Percentiles rank a stretch among this genome's conserved stretches.
Conservation (phyloP, 2,329 filamentous ascomycete genomes). For the Venturiaceae sp. region DNA sequence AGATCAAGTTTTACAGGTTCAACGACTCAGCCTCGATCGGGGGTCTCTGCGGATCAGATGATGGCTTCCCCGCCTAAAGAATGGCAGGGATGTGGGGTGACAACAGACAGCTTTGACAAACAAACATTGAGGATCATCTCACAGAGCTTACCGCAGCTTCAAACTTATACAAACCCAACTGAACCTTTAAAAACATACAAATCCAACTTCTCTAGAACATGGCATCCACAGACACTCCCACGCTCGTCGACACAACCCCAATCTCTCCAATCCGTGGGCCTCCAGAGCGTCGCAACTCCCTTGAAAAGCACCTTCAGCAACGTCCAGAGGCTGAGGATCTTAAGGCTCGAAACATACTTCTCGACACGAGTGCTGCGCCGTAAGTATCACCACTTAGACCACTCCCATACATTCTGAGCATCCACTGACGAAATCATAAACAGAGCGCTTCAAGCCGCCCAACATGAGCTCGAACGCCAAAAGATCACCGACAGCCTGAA, state of each 20-base stretch:
- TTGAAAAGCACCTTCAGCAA: constrained; percentile 38
- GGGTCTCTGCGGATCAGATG: neutral
- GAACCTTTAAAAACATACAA: neutral
- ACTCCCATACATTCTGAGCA: neutral
- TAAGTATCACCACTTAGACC: constrained; percentile 25
- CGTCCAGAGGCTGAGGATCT: constrained; percentile 48
- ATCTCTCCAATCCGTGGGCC: constrained; percentile 27
- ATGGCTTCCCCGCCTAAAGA: neutral
- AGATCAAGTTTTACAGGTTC: no score
- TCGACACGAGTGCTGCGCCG: constrained; percentile 59
- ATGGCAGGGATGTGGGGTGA: neutral
- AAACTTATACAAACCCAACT: neutral
- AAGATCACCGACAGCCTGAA: constrained; percentile 7
- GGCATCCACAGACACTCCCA: neutral
- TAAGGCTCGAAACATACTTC: constrained; percentile 58
- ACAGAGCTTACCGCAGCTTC: neutral
- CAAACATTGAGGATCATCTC: neutral
- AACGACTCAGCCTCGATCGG: neutral
- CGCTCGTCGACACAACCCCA: constrained; percentile 26
- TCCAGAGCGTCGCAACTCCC: constrained; percentile 52
- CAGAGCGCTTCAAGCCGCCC: constrained; percentile 52
- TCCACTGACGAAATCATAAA: neutral
- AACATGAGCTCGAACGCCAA: constrained; percentile 56
- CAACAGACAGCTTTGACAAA: neutral
- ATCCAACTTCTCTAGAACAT: neutral